These are phyloP conservation scores for Oehlia diaphana DNA, from an alignment of 192 early-diverging fungal species.

Conservation along the genomic window DNA sequence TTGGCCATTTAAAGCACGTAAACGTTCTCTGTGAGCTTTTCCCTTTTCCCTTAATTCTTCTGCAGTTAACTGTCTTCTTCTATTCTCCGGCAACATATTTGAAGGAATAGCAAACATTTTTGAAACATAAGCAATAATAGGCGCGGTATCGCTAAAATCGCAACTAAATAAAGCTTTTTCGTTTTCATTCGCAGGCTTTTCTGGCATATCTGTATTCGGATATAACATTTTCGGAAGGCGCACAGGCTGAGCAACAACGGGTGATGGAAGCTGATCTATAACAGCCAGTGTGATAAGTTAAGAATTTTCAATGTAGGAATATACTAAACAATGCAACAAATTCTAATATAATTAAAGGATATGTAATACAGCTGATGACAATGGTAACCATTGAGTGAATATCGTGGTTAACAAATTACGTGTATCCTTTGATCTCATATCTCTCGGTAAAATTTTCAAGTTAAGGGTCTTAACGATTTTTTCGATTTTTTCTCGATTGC, in stretches of 20 bases:
- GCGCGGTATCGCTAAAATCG: constrained; percentile 56
- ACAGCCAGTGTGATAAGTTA: constrained; percentile 56
- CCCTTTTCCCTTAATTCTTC: constrained; percentile 89
- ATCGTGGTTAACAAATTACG: constrained; percentile 74
- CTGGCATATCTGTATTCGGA: constrained; percentile 45
- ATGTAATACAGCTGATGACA: constrained; percentile 80
- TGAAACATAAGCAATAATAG: constrained; percentile 84
- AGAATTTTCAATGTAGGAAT: not conserved
- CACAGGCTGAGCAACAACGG: constrained; percentile 72
- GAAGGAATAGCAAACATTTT: constrained; percentile 91
- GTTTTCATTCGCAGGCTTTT: constrained; percentile 54
- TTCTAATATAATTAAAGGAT: constrained; percentile 20
- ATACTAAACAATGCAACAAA: not conserved
- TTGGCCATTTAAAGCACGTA: constrained; percentile 36
- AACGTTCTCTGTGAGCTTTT: constrained; percentile 45
- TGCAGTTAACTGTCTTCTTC: constrained; percentile 70
- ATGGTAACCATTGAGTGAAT: constrained; percentile 93
- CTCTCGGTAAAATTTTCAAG: constrained; percentile 88
- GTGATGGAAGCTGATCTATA: constrained; percentile 88
- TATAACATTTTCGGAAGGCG: constrained; percentile 81
- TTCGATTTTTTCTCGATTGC: constrained; percentile 80
- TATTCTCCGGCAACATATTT: constrained; percentile 71
- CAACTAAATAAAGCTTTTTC: constrained; percentile 80
- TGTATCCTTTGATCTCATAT: constrained; percentile 84
- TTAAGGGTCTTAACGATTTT: constrained; percentile 89